Evolutionary conservation across 2,329 filamentous ascomycete species (phyloP).

Genomic region (Penicillium occitanis): DNA sequence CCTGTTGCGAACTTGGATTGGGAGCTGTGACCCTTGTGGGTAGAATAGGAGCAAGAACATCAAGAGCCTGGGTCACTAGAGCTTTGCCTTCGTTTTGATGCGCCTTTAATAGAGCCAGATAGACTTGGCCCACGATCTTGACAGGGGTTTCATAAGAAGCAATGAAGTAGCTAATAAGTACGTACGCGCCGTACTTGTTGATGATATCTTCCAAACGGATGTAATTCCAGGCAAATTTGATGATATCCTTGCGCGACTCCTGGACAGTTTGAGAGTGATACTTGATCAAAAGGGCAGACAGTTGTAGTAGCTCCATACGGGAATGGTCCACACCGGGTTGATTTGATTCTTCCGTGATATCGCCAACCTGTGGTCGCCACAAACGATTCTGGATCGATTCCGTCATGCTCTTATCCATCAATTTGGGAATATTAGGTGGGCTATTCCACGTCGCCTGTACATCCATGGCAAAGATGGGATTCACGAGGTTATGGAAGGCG

Average conservation of each 20-base stretch:
- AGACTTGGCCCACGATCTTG: slow-evolving; percentile 95
- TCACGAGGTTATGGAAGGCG: slow-evolving; percentile 85
- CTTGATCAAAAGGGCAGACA: slow-evolving; percentile 93
- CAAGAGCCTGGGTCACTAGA: slow-evolving; percentile 88
- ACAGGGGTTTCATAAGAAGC: slow-evolving; percentile 92
- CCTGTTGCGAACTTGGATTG: slow-evolving; percentile 49
- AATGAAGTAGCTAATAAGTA: slow-evolving; percentile 96
- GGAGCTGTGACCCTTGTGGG: slow-evolving; percentile 69
- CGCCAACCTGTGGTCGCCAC: slow-evolving; percentile 85
- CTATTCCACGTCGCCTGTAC: slow-evolving; percentile 76
- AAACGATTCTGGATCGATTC: slow-evolving; percentile 89
- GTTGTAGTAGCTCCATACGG: slow-evolving; percentile 89
- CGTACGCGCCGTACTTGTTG: slow-evolving; percentile 97
- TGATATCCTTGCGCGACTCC: slow-evolving; percentile 93
- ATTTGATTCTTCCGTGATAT: slow-evolving; percentile 76
- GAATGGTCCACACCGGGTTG: slow-evolving; percentile 92
- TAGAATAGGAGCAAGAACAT: slow-evolving; percentile 90
- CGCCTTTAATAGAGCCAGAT: slow-evolving; percentile 83
- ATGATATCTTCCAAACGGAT: slow-evolving; percentile 98
- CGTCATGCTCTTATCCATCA: slow-evolving; percentile 84
- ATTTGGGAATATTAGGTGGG: slow-evolving; percentile 60
- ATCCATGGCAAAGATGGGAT: slow-evolving; percentile 95
- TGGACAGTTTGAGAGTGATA: slow-evolving; percentile 86
- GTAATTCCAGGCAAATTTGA: slow-evolving; percentile 99
- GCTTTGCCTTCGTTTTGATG: slow-evolving; percentile 93